A percentile compares a stretch with the other conserved stretches of the same genome.
These are phyloP conservation scores for Aspergillus sp. DNA, from an alignment of 2,329 filamentous ascomycete genomes.

Conservation along the genomic window DNA sequence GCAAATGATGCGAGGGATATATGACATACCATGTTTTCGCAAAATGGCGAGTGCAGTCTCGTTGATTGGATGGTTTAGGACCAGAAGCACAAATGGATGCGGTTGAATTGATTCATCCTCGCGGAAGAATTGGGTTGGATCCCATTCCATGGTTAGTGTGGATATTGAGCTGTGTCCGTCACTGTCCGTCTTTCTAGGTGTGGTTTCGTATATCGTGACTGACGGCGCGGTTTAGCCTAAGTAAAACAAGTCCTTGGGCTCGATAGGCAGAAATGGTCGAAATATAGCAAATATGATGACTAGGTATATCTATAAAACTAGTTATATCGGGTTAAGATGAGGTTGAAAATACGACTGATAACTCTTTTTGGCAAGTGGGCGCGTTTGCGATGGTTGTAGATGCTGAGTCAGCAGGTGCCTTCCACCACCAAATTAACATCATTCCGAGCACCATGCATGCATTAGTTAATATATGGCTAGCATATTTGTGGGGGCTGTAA, in stretches of 20 bases:
- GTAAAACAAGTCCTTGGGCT: background rate
- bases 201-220: background rate
- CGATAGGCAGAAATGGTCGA: background rate
- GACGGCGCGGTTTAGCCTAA: background rate
- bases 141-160: conserved; percentile 29
- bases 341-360: background rate
- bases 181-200: background rate
- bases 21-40: conserved; percentile 34
- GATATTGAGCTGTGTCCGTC: background rate
- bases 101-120: conserved; percentile 22
- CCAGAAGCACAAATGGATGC: conserved; percentile 51
- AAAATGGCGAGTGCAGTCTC: conserved; percentile 40
- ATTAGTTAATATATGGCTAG: background rate
- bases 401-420: background rate
- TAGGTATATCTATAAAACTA: background rate
- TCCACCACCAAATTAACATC: background rate
- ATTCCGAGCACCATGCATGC: background rate
- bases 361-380: background rate
- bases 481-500: background rate
- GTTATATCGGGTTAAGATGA: background rate
- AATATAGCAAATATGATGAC: background rate
- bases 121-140: conserved; percentile 43
- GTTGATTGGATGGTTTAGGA: conserved; percentile 63
- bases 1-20: background rate
- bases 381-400: background rate